Base-by-base conservation (phyloP, 805 yeast species). In the Starmerella sp. region DNA sequence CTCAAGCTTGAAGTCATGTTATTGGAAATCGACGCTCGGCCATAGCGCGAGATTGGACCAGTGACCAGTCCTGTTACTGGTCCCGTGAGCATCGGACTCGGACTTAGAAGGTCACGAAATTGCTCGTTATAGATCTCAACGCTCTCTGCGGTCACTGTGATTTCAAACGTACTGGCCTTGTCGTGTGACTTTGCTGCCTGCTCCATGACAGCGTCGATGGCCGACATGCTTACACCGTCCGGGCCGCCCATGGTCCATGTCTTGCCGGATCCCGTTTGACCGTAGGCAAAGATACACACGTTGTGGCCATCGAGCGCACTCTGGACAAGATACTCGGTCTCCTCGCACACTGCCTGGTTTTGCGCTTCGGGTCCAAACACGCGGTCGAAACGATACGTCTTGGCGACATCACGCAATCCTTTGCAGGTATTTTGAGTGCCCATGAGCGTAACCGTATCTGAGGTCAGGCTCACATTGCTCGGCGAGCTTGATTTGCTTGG, bases 231-330 rank as follows among this genome's bases (percentile, higher is more conserved):
- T 73, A 91, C 79, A 14, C 98, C 97, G 63, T 83, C 84, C 1
- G 68, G 63, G 30, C 76, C 71, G 1, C 89, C 77, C 97, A 91
- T 93, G 0, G 98, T 93, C 67, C 71, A 83, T 0, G 97, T 91
- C 66, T 91, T 91, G 3, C 98, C 98, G 0, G 97, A 84, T 0
- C 93, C 96, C 0, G 98, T 93, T 69, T 91, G 98, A 0, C 98
- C 98, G 67, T 93, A 91, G 0, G 97, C 95, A 72, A 91, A 88
- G 1, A 93, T 86, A 68, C 97, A 89, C 3, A 89, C 96, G 62
- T 88, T 88, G 64, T 75, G 82, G 0, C 98, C 98, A 69, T 91
- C 95, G 13, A 90, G 67, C 0, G 95, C 81, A 72, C 78, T 87
- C 67, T 88, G 96, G 1, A 91, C 81, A 28, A 91, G 69, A 67